Percentiles rank a stretch among this genome's conserved stretches.
Evolutionary conservation across 2,329 filamentous ascomycete genomes (phyloP).

Genomic region (Colletotrichum viniferum): DNA sequence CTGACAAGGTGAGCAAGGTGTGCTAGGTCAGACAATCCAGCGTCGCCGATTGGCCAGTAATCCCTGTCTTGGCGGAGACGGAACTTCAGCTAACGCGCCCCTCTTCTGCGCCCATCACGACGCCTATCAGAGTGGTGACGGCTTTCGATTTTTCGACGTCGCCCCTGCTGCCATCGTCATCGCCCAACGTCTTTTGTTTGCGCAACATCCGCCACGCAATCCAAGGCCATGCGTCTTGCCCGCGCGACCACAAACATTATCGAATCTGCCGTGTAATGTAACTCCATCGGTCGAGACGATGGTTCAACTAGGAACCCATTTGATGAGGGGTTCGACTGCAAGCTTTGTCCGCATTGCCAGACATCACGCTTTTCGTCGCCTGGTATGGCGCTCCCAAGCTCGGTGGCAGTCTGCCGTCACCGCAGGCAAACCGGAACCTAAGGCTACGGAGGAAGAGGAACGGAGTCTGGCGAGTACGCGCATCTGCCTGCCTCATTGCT

Average conservation of each 20-base stretch:
- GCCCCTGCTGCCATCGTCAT: slow-evolving; percentile 32
- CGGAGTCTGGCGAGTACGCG: slow-evolving; percentile 47
- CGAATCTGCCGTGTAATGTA: neutral
- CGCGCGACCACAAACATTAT: neutral
- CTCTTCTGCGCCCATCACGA: slow-evolving; percentile 13
- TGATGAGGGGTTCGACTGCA: slow-evolving; percentile 45
- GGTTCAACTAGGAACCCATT: slow-evolving; percentile 25
- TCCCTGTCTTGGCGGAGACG: neutral
- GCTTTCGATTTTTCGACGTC: slow-evolving; percentile 9
- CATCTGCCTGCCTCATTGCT: neutral
- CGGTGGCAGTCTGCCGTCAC: slow-evolving; percentile 50
- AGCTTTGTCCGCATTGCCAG: slow-evolving; percentile 57
- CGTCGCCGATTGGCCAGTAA: neutral
- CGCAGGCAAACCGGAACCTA: slow-evolving; percentile 19
- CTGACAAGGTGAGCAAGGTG: neutral
- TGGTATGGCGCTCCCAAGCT: slow-evolving; percentile 37
- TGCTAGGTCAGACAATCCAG: neutral
- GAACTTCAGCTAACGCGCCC: slow-evolving; percentile 12
- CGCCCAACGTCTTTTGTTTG: slow-evolving; percentile 32
- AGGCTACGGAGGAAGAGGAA: slow-evolving; percentile 12
- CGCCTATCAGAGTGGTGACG: slow-evolving; percentile 16
- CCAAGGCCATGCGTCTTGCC: neutral
- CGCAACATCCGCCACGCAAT: slow-evolving; percentile 33
- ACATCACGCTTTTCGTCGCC: slow-evolving; percentile 46
- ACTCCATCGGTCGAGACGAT: slow-evolving; percentile 5